A percentile compares a stretch with the other conserved stretches of the same genome.
phyloP scores from a whole-genome alignment of 192 early-diverging fungal genomes.

The Funneliformis mosseae region DNA sequence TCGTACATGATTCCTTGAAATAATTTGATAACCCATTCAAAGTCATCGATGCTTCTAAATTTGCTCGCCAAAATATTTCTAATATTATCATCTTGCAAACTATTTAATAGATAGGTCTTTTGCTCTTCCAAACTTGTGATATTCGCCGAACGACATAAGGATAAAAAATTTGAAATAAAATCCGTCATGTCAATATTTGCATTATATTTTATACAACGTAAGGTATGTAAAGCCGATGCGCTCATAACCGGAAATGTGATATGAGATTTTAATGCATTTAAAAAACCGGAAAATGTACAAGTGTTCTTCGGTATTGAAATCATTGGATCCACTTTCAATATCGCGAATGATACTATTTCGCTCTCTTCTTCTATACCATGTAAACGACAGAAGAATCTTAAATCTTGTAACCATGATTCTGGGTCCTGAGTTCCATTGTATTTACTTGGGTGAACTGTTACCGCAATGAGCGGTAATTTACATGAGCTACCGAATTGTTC shows the following conservation, averaged over 20 bases:
- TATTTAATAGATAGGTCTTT: conserved; percentile 11
- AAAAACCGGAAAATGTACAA: conserved; percentile 1
- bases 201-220: conserved; percentile 17
- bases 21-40: conserved; percentile 18
- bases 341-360: conserved; percentile 15
- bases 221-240: not conserved
- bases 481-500: not conserved
- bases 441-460: conserved; percentile 8
- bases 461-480: not conserved
- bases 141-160: conserved; percentile 1
- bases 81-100: conserved; percentile 17
- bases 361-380: conserved; percentile 12
- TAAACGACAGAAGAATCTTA: conserved; percentile 15
- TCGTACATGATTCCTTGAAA: conserved; percentile 17
- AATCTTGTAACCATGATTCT: conserved; percentile 24
- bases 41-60: conserved; percentile 1
- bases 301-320: conserved; percentile 5
- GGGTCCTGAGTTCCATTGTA: conserved; percentile 24
- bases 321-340: conserved; percentile 14
- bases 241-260: not conserved
- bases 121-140: conserved; percentile 15
- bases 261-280: conserved; percentile 20
- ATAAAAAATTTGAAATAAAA: conserved; percentile 17
- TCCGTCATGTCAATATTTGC: not conserved
- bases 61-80: conserved; percentile 9